These are phyloP conservation scores for Globisporangium solare DNA, from an alignment of 352 stramenopile genomes.

Conservation along the genomic window DNA sequence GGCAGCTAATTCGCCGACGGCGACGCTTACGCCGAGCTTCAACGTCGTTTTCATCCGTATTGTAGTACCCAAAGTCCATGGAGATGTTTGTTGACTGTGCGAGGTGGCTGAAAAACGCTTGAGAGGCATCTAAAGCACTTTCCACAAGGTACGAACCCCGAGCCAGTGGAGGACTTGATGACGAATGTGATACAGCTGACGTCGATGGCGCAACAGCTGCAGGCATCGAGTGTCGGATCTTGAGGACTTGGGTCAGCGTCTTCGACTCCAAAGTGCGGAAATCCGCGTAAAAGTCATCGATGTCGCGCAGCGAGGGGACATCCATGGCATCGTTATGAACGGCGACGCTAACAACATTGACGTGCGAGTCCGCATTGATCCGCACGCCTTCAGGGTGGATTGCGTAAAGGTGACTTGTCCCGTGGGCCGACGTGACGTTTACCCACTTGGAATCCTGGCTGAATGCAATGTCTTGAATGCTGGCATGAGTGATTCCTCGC, in stretches of 20 bases:
- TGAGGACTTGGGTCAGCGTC: conserved; percentile 63
- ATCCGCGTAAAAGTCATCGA: conserved; percentile 71
- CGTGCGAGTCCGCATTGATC: conserved; percentile 70
- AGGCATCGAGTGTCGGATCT: conserved; percentile 64
- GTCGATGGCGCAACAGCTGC: conserved; percentile 18
- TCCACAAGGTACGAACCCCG: conserved; percentile 30
- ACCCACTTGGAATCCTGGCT: conserved; percentile 85
- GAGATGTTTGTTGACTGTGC: conserved; percentile 47
- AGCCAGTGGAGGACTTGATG: conserved; percentile 23
- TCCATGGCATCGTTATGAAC: conserved; percentile 15
- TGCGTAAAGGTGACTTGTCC: conserved; percentile 83
- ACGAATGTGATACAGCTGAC: conserved; percentile 8
- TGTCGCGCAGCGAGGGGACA: conserved; percentile 27
- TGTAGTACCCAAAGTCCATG: conserved; percentile 56
- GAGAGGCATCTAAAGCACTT: conserved; percentile 59
- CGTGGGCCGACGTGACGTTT: conserved; percentile 78
- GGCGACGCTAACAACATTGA: conserved; percentile 24
- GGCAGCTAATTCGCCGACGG: conserved; percentile 51
- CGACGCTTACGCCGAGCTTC: conserved; percentile 40
- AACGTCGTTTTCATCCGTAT: conserved; percentile 49
- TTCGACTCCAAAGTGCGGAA: conserved; percentile 60
- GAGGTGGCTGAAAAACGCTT: conserved; percentile 64
- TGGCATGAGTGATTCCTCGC: conserved; percentile 82
- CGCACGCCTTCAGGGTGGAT: conserved; percentile 66
- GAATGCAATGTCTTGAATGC: conserved; percentile 78